Evolutionary conservation across 192 early-diverging fungal genomes (phyloP).

Genomic region (Gonapodya sp.): DNA sequence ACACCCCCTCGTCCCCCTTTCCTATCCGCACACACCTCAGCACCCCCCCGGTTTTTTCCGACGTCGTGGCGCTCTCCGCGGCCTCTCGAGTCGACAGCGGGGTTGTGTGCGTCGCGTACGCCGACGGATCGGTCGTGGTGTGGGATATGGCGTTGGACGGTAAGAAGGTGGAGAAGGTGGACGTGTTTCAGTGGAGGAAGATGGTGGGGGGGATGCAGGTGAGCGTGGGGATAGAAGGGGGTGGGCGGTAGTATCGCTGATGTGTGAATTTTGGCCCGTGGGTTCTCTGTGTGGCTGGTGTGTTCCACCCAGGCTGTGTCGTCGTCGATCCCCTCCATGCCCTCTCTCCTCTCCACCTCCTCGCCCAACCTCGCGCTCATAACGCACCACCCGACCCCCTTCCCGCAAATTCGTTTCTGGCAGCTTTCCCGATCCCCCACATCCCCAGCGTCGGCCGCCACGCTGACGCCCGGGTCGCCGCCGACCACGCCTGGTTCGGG

Average conservation of each 20-base stretch:
- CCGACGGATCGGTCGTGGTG: neutral
- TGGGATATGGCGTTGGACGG: neutral
- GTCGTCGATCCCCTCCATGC: neutral
- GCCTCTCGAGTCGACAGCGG: neutral
- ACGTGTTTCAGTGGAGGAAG: neutral
- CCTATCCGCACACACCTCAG: too few relatives aligned
- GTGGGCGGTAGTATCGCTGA: too few relatives aligned
- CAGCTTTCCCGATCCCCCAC: neutral
- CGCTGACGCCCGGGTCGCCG: too few relatives aligned
- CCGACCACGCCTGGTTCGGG: neutral
- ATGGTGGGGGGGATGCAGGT: neutral
- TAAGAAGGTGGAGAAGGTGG: neutral
- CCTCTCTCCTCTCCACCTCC: neutral
- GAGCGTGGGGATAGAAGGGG: too few relatives aligned
- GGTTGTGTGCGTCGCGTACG: neutral
- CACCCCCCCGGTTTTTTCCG: too few relatives aligned
- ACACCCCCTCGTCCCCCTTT: too few relatives aligned
- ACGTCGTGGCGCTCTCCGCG: neutral
- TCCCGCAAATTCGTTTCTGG: neutral
- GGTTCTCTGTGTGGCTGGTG: too few relatives aligned
- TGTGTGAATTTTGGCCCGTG: too few relatives aligned
- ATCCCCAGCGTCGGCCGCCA: neutral
- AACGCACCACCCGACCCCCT: neutral
- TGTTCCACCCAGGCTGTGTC: too few relatives aligned
- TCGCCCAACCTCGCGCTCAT: neutral